Conservation (phyloP, 2,329 filamentous ascomycete genomes). For the Akanthomyces lecanii region DNA sequence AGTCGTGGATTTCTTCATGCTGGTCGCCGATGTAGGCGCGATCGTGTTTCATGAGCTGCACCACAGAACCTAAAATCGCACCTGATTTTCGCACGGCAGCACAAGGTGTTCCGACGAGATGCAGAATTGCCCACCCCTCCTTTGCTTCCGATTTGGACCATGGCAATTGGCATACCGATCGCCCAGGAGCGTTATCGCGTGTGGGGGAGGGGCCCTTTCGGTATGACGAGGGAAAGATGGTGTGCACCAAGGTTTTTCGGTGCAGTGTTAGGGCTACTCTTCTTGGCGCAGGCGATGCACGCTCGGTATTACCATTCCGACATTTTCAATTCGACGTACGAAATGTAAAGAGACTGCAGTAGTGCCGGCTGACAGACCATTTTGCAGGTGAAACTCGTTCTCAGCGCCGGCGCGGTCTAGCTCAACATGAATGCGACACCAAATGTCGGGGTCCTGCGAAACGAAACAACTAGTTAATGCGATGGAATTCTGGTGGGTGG, state of each 20-base stretch:
- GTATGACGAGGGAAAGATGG: neutral
- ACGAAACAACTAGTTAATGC: constrained; percentile 3
- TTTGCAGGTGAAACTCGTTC: neutral
- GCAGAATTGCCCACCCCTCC: neutral
- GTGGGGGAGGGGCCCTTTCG: neutral
- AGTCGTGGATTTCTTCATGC: neutral
- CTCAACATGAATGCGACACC: neutral
- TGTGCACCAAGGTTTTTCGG: neutral
- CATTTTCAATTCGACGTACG: neutral
- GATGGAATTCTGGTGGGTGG: neutral
- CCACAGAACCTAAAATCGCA: neutral
- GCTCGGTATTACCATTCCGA: neutral
- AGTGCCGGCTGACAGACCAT: neutral
- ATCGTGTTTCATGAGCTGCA: neutral
- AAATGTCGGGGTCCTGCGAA: neutral
- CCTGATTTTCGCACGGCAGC: too few species aligned
- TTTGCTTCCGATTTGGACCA: neutral
- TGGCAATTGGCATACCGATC: neutral
- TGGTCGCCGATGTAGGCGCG: neutral
- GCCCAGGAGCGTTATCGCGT: neutral
- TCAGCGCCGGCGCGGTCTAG: neutral
- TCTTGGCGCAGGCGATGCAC: neutral
- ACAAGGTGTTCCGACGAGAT: too few species aligned
- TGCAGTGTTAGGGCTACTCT: too few species aligned
- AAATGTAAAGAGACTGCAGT: neutral